phyloP scores from a whole-genome alignment of 768 basidiomycete species.

The Lentinula aciculospora region DNA sequence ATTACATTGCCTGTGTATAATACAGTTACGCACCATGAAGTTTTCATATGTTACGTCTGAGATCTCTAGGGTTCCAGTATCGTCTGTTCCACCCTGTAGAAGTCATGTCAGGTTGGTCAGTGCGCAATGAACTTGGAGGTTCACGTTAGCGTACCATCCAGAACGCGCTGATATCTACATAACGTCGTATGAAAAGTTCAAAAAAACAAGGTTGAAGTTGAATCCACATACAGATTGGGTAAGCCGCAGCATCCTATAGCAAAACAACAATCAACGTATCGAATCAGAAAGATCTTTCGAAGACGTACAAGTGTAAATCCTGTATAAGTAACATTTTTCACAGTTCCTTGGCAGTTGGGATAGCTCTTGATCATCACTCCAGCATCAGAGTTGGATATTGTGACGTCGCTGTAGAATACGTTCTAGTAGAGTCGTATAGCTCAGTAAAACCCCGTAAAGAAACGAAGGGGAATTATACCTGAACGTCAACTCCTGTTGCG shows the following conservation, averaged over 20 bases:
- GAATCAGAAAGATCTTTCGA: too few relatives aligned
- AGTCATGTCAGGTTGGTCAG: too few relatives aligned
- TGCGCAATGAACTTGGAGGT: too few relatives aligned
- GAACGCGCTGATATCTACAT: constrained; percentile 13
- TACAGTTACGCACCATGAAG: not conserved
- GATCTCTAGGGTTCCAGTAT: constrained; percentile 11
- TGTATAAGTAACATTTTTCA: constrained; percentile 16
- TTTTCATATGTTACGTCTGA: constrained; percentile 12
- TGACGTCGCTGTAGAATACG: constrained; percentile 16
- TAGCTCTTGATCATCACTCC: constrained; percentile 19
- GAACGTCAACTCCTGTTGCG: constrained; percentile 14
- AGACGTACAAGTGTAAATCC: constrained; percentile 12
- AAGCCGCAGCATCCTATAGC: not conserved
- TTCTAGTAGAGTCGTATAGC: not conserved
- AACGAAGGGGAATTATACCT: not conserved
- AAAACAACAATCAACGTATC: too few relatives aligned
- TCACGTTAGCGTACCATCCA: not conserved
- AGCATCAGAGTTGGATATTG: constrained; percentile 16
- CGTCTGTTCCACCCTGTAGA: not conserved
- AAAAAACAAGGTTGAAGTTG: not conserved
- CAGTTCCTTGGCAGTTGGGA: constrained; percentile 15
- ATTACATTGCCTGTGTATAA: too few relatives aligned
- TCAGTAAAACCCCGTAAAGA: not conserved
- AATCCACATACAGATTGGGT: constrained; percentile 11
- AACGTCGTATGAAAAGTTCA: not conserved